phyloP scores from a whole-genome alignment of 306 rosid genomes.

The Sechiopsis laciniata region DNA sequence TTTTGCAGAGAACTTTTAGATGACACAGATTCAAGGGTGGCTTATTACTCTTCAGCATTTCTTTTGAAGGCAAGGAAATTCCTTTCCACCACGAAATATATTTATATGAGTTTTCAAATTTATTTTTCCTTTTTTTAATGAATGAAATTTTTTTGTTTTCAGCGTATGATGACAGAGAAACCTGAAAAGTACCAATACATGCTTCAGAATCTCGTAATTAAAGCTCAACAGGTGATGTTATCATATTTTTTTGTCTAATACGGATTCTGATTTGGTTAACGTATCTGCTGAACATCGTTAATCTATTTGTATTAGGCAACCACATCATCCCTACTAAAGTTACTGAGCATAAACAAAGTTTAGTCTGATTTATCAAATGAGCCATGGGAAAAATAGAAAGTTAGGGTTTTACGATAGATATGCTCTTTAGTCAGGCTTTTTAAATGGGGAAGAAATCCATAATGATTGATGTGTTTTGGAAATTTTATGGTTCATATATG shows the following conservation, averaged over 20 bases:
- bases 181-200: constrained; percentile 92
- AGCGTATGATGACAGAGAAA: constrained; percentile 96
- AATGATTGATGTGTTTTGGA: background rate
- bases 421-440: background rate
- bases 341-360: background rate
- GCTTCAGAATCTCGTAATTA: constrained; percentile 90
- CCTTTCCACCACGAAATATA: constrained; percentile 2
- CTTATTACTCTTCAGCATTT: constrained; percentile 91
- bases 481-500: background rate
- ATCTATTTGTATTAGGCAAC: constrained; percentile 7
- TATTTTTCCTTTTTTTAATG: constrained; percentile 22
- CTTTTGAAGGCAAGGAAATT: constrained; percentile 79
- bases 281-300: background rate
- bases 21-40: constrained; percentile 97
- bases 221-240: constrained; percentile 90
- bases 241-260: background rate
- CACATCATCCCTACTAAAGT: background rate
- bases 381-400: background rate
- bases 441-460: background rate
- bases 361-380: constrained; percentile 10
- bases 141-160: constrained; percentile 26
- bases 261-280: constrained; percentile 6
- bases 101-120: constrained; percentile 17
- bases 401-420: background rate
- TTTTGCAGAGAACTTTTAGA: constrained; percentile 81